A percentile compares a stretch with the other conserved stretches of the same genome.
Evolutionary conservation across 768 basidiomycete species (phyloP).

Genomic region (Hypsizygus marmoreus): DNA sequence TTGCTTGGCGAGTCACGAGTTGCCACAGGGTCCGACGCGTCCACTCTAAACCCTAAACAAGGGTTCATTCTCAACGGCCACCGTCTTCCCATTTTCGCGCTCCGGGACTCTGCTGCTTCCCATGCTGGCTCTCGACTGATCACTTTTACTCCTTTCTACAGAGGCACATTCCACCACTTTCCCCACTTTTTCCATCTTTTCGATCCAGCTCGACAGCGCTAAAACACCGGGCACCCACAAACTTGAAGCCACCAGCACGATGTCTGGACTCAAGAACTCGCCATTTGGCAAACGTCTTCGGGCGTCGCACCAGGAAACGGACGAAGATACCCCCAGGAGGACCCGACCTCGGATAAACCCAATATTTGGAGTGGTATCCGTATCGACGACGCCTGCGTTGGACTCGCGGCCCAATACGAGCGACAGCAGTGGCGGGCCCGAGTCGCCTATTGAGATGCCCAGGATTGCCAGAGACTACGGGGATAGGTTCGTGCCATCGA

Average conservation of each 20-base stretch:
- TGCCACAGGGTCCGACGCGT: too few relatives aligned
- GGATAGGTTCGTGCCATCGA: constrained; percentile 70
- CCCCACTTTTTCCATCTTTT: not conserved
- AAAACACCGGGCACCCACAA: too few relatives aligned
- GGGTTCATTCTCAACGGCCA: constrained; percentile 6
- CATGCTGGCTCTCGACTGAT: too few relatives aligned
- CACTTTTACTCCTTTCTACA: too few relatives aligned
- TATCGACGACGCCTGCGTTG: constrained; percentile 57
- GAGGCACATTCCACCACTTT: constrained; percentile 2
- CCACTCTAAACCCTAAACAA: constrained; percentile 3
- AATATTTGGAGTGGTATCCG: constrained; percentile 49
- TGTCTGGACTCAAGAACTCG: constrained; percentile 83
- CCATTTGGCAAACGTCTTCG: constrained; percentile 84
- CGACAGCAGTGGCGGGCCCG: constrained; percentile 52
- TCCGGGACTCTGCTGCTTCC: not conserved
- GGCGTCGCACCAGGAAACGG: constrained; percentile 63
- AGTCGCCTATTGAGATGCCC: constrained; percentile 38
- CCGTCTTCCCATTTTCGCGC: not conserved
- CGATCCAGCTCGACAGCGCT: constrained; percentile 3
- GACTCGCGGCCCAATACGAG: constrained; percentile 56
- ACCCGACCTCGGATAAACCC: constrained; percentile 54
- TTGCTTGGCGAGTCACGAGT: too few relatives aligned
- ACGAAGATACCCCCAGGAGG: constrained; percentile 55
- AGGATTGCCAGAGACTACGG: constrained; percentile 48
- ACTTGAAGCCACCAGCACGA: constrained; percentile 22